Base-by-base conservation (phyloP, 2,329 filamentous ascomycete genomes). In the Incumbomyces lentus region DNA sequence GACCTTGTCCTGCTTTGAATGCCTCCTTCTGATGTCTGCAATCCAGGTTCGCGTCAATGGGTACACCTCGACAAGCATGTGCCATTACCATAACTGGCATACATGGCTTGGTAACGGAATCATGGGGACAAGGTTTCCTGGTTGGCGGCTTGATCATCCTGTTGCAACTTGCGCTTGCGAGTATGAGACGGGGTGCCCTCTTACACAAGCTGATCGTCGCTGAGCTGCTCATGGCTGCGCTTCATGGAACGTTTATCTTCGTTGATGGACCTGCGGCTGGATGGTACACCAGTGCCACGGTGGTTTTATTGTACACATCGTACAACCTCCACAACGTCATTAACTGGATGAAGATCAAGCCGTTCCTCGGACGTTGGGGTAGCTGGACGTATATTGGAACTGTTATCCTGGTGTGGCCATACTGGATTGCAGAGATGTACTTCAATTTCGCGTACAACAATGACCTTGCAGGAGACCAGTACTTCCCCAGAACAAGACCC, bases 51-150 rank as follows among this genome's bases (percentile, higher is more conserved):
- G 11, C 33, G 11, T 14, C 33, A 17, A 35, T 35, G 33, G 64
- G 93, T 87, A 65, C 96, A 92, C n/a, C 96, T 75, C 1, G 87
- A 84, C 58, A 98, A 95, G 61, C 96, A 96, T 0, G 92, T 96
- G 32, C 92, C 92, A 12, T 4, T 17, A 17, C 3, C 18, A 13
- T 13, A n/a, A 22, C n/a, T 17, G 33, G 33, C 16, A 12, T 35
- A n/a, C 33, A 35, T 35, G 33, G 33, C 14, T 53, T 67, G 39
- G 61, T 66, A 14, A 58, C 72, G 6, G 70, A 73, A 52, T 66
- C 67, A 48, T 72, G 70, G 70, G 66, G 65, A 1, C 69, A 72
- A 50, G 70, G 70, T 29, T 61, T 69, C 47, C 68, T 74, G 68
- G 60, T 74, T 1, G 71, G 71, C 7, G 65, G 67, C 7, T 50